Evolutionary conservation across 129 eudicot genomes (phyloP), one percentile per base, ranked within the genome.

Genomic region (Oenanthe sinensis): DNA sequence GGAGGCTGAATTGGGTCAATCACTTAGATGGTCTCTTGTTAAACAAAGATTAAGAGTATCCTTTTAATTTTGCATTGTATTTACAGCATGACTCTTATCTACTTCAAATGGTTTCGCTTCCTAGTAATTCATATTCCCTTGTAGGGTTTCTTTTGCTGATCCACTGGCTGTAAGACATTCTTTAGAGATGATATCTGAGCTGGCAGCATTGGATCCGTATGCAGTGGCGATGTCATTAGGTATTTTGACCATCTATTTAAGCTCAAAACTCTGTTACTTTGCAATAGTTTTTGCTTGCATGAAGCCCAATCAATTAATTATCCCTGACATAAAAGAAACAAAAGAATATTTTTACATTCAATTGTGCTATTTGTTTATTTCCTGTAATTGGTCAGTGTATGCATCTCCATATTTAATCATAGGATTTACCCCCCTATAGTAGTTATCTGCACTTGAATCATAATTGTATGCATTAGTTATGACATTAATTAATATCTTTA

Each of bases 161-260:
- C 99, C 99, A 11, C 91, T 95, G 69, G 92, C 99, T 67, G 99
- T 95, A 78, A 92, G 99, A 81, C 97, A 91, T 86, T 85, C 99
- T 37, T 82, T 95, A 85, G 99, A 95, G 87, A 83, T 95, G 78
- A 88, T 95, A 74, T 83, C 96, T 75, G 95, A 92, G 83, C 85
- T 96, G 62, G 99, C 99, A 68, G 78, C 88, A 68, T 87, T 50
- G 80, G 99, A 96, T 83, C 97, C 99, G 19, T 96, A 96, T 82
- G 97, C 99, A 71, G 99, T 90, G 74, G 95, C 99, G 71, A 90
- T 92, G 97, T 85, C 97, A 79, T 86, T 96, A 87, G 99, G 99
- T 96, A 87, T 75, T 68, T 60, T 76, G 74, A 79, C 72, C 72
- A 67, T 62, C 20, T 36, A 42, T 33, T 40, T 70, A 15, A 39